phyloP scores from a whole-genome alignment of 2,329 filamentous ascomycete species.

The Aspergillus felis region DNA sequence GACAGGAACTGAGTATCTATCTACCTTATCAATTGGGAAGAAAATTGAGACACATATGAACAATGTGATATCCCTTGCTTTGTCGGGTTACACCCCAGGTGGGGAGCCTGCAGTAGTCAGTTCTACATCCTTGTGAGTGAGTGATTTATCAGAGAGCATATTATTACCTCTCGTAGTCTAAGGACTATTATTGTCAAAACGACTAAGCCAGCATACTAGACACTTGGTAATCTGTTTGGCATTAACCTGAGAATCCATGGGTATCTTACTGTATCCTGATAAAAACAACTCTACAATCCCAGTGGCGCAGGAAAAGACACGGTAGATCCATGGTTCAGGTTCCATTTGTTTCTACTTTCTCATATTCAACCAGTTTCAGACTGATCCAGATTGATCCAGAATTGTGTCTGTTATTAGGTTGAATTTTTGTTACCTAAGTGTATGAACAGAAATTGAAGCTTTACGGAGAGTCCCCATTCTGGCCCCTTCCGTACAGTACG shows the following conservation, averaged over 20 bases:
- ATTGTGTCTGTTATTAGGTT: neutral
- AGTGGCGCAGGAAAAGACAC: neutral
- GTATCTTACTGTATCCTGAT: neutral
- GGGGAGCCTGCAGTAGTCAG: neutral
- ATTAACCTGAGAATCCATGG: too few species aligned
- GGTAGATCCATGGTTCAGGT: neutral
- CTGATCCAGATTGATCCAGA: neutral
- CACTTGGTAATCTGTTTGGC: too few species aligned
- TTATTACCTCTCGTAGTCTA: too few species aligned
- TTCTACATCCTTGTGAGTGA: neutral
- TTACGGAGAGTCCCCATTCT: too few species aligned
- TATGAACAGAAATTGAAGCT: neutral
- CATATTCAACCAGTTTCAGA: neutral
- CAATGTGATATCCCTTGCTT: neutral
- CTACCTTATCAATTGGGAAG: too few species aligned
- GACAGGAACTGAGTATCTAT: neutral
- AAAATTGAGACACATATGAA: too few species aligned
- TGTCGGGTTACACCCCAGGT: too few species aligned
- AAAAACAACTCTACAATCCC: neutral
- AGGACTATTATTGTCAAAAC: too few species aligned
- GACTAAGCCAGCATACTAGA: too few species aligned
- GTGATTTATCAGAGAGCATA: neutral
- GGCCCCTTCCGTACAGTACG: neutral
- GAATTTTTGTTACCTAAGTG: neutral
- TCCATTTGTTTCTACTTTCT: neutral